Base-by-base conservation (phyloP, 331 rosid genomes). In the Rhamnella rubrinervis region DNA sequence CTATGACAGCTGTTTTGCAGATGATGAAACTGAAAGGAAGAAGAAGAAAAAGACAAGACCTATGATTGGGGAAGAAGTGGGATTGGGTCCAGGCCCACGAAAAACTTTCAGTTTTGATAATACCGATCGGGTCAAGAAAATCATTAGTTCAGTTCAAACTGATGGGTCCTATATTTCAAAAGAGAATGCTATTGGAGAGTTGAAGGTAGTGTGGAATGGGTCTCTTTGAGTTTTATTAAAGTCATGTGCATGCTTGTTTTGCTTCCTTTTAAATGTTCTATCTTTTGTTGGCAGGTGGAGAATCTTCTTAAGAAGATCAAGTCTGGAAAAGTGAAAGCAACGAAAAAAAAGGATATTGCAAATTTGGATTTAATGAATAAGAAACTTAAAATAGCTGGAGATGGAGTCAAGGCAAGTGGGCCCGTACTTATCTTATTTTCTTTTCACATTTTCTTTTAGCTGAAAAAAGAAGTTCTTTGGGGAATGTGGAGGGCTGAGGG, bases 331-430 rank as follows among this genome's bases (percentile, higher is more conserved):
- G 78, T 75, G 55, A 93, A 84, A 71, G 70, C 87, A 72, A 69
- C 75, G 65, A 93, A 88, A 79, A 89, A 81, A 83, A 84, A 18
- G 74, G 96, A 84, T 47, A 73, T 66, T 53, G 17, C 80, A 40
- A 82, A 73, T 50, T 59, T 76, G 55, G 83, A 77, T 79, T 63
- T 88, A 46, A 78, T 79, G 51, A 91, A 78, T 83, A 91, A 91
- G 81, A 88, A 88, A 86, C 66, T 93, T 35, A 93, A 91, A 82
- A 81, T 91, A 77, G 79, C 93, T 39, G 98, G 96, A 75, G 96
- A 93, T 71, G 85, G 78, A 70, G 87, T 84, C 68, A 91, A 88
- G 96, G 98, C 80, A 86, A 80, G 77, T 61, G 55, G 65, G 61
- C 80, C 44, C 69, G 18, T 78, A 71, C 62, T 55, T 38, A 46